These are phyloP conservation scores for Rossbeevera mucosa DNA, from an alignment of 768 basidiomycete species.

Conservation along the genomic window DNA sequence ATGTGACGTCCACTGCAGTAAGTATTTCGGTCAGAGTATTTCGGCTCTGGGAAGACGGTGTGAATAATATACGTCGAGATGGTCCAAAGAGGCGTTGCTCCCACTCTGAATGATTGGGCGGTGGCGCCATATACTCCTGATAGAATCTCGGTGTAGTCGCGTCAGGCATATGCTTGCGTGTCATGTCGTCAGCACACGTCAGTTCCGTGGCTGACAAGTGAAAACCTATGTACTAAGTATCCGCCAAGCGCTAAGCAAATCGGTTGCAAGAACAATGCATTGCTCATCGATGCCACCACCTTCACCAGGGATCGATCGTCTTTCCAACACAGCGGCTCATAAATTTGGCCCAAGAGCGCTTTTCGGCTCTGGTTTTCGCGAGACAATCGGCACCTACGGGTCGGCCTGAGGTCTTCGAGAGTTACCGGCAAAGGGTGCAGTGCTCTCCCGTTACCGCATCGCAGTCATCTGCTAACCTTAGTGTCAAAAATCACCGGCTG, in stretches of 20 bases:
- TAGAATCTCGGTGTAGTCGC: neutral
- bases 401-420: neutral
- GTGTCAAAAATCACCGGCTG: slow-evolving; percentile 10
- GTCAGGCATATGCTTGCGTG: neutral
- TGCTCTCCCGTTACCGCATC: neutral
- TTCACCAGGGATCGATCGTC: neutral
- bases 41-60: slow-evolving; percentile 5
- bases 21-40: neutral
- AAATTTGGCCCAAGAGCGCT: neutral
- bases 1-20: neutral
- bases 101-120: neutral
- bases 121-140: neutral
- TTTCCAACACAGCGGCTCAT: neutral
- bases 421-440: slow-evolving; percentile 7
- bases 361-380: neutral
- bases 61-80: slow-evolving; percentile 2
- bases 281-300: neutral
- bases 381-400: neutral
- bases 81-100: neutral
- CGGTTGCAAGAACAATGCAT: neutral
- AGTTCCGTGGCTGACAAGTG: slow-evolving; percentile 5
- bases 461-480: slow-evolving; percentile 14
- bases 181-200: slow-evolving; percentile 6
- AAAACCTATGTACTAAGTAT: neutral
- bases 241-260: neutral